Evolutionary conservation across 306 rosid genomes (phyloP).

Genomic region (Parietaria judaica): DNA sequence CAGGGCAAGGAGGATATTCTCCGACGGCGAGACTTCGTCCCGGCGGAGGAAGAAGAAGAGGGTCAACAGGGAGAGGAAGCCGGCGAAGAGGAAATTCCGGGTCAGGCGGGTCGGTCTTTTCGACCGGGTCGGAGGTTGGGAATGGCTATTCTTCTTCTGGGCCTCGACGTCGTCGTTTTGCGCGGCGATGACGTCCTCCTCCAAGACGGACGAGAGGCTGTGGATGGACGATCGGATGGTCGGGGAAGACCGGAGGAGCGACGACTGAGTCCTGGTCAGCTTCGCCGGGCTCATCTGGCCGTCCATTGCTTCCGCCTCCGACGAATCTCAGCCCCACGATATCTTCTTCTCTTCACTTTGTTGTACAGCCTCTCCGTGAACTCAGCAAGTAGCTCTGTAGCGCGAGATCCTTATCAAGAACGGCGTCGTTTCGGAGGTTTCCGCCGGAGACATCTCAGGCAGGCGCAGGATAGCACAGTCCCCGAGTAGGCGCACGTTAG

Average conservation of each 20-base stretch:
- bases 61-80: slow-evolving; percentile 27
- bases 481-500: slow-evolving; percentile 6
- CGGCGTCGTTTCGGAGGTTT: slow-evolving; percentile 18
- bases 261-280: slow-evolving; percentile 82
- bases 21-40: slow-evolving; percentile 57
- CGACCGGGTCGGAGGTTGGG: neutral
- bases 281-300: slow-evolving; percentile 60
- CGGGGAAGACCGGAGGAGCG: slow-evolving; percentile 77
- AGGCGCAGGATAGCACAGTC: slow-evolving; percentile 11
- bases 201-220: slow-evolving; percentile 62
- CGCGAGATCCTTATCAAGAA: slow-evolving; percentile 36
- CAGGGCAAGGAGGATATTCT: slow-evolving; percentile 60
- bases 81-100: slow-evolving; percentile 27
- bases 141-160: slow-evolving; percentile 25
- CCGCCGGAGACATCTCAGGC: slow-evolving; percentile 56
- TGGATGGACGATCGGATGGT: slow-evolving; percentile 93
- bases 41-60: slow-evolving; percentile 43
- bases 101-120: slow-evolving; percentile 29
- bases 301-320: slow-evolving; percentile 37
- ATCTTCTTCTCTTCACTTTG: slow-evolving; percentile 5
- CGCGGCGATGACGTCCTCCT: slow-evolving; percentile 32
- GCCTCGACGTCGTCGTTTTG: slow-evolving; percentile 23
- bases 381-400: slow-evolving; percentile 26
- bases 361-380: neutral
- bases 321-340: slow-evolving; percentile 30